Percentiles rank a stretch among this genome's conserved stretches.
These are phyloP conservation scores for Tephrocybe sp. DNA, from an alignment of 768 basidiomycete genomes.

Conservation along the genomic window DNA sequence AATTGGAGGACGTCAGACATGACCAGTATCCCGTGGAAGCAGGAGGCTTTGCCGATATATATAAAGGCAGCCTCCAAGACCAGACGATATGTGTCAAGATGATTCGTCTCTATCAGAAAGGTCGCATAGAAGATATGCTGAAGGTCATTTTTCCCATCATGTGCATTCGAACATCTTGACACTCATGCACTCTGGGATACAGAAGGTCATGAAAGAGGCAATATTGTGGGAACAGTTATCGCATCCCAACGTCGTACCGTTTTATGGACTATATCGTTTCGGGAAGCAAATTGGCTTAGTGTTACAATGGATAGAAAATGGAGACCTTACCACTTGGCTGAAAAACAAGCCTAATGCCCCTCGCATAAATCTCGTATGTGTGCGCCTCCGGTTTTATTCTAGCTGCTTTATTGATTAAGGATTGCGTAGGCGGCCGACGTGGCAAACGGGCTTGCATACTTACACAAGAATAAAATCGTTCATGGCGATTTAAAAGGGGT, in stretches of 20 bases:
- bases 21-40: neutral
- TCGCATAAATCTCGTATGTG: neutral
- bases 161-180: too few species aligned
- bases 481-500: slow-evolving; percentile 6
- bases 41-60: slow-evolving; percentile 2
- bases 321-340: slow-evolving; percentile 2
- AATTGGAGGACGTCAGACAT: neutral
- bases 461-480: neutral
- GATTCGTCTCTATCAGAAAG: neutral
- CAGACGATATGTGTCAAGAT: neutral
- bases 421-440: neutral
- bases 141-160: neutral
- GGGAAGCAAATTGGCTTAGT: slow-evolving; percentile 7
- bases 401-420: neutral
- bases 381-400: neutral
- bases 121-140: neutral
- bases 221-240: slow-evolving; percentile 4
- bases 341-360: neutral
- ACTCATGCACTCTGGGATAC: too few species aligned
- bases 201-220: too few species aligned
- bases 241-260: slow-evolving; percentile 12
- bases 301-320: slow-evolving; percentile 13
- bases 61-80: neutral
- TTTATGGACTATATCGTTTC: slow-evolving; percentile 13
- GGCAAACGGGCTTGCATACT: neutral